A percentile compares a stretch with the other conserved stretches of the same genome.
phyloP scores from a whole-genome alignment of 192 early-diverging fungal species.

The Coemansia sp. region DNA sequence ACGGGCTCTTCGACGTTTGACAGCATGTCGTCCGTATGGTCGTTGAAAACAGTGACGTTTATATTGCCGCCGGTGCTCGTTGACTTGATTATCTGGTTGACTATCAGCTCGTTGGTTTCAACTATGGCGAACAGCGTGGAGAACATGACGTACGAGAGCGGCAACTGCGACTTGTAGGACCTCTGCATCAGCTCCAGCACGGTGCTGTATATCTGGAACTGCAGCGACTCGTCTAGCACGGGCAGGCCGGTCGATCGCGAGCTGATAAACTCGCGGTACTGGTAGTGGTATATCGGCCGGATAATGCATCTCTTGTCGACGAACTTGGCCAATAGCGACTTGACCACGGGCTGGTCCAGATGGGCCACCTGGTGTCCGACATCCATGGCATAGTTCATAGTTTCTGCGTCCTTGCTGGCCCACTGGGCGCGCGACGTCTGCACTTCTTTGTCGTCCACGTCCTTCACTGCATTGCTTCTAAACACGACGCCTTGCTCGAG shows the following conservation, averaged over 20 bases:
- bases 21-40: background rate
- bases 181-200: constrained; percentile 20
- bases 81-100: constrained; percentile 11
- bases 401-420: background rate
- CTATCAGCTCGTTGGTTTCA: constrained; percentile 37
- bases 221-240: constrained; percentile 16
- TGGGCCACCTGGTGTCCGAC: constrained; percentile 26
- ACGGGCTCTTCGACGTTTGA: constrained; percentile 9
- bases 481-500: constrained; percentile 17
- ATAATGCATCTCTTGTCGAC: constrained; percentile 25
- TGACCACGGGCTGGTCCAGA: constrained; percentile 17
- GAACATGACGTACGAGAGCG: constrained; percentile 30
- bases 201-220: constrained; percentile 48
- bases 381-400: constrained; percentile 29
- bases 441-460: background rate
- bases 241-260: constrained; percentile 11
- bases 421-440: background rate
- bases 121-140: constrained; percentile 40
- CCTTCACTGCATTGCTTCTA: background rate
- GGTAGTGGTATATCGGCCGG: constrained; percentile 36
- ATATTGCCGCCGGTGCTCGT: constrained; percentile 2
- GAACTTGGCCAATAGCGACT: constrained; percentile 6
- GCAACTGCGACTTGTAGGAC: constrained; percentile 8
- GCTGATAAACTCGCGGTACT: constrained; percentile 16
- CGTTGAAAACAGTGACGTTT: background rate